Evolutionary conservation across 2,329 filamentous ascomycete genomes (phyloP), one percentile per base, ranked within the genome.

Genomic region (Coniosporium uncinatum): DNA sequence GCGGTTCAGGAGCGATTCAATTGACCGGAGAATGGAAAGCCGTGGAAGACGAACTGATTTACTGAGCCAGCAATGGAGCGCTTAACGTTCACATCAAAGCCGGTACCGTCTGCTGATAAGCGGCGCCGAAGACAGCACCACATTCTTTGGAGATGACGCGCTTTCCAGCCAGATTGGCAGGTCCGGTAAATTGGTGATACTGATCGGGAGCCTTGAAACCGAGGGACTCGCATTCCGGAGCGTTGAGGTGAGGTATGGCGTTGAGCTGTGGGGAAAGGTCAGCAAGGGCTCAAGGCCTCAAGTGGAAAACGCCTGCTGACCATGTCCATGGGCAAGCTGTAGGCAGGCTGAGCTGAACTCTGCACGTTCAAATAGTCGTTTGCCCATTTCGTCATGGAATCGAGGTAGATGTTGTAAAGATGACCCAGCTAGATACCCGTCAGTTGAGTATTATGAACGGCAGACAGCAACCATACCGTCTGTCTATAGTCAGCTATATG

Each of bases 311-410:
- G n/a, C n/a, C n/a, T n/a, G n/a, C n/a, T 52, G n/a, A 56, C 45
- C 63, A 67, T 66, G 34, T 71, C 66, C 50, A 70, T 52, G 0
- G 66, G 61, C 5, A 69, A 39, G 39, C 67, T 66, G 44, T 71
- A 71, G 0, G 53, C 55, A 1, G 62, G 47, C 44, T 71, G 68
- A 1, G 55, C 46, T 1, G 67, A 69, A 37, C 57, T 62, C 24
- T 63, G 47, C 0, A 69, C 16, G 2, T 52, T 55, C 0, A 70
- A 16, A 16, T 31, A 49, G 14, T 49, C 34, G 5, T 59, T 48
- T 3, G 52, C 45, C 62, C 64, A 69, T 2, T 50, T 34, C 2
- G 45, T 56, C 3, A 66, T 40, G 3, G 49, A 42, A 11, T 44
- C 13, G 2, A 65, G 49, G 37, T 67, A 70, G 27, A 31, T 16